A percentile compares a stretch with the other conserved stretches of the same genome.
Evolutionary conservation across 305 asterid species (phyloP).

Genomic region (Ilex paraguariensis): DNA sequence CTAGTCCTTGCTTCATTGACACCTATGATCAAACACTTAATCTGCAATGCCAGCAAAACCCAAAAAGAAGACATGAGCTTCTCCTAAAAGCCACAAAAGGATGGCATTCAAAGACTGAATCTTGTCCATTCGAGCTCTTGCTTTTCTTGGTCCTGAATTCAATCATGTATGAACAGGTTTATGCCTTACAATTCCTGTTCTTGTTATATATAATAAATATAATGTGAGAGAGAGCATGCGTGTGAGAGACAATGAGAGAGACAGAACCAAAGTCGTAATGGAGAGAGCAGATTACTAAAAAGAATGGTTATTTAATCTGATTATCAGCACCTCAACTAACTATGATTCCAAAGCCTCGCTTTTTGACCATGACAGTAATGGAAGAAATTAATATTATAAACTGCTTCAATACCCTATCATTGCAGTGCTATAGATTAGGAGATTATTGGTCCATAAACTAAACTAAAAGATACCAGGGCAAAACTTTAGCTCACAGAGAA

Average conservation of each 20-base stretch:
- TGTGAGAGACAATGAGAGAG: background rate
- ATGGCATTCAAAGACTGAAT: background rate
- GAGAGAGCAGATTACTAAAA: constrained; percentile 15
- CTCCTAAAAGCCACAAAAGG: background rate
- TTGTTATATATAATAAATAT: background rate
- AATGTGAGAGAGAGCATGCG: too few species aligned
- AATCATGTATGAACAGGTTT: constrained; percentile 12
- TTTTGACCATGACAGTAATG: constrained; percentile 20
- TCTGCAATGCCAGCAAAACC: background rate
- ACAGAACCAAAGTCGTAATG: constrained; percentile 12
- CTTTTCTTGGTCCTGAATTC: constrained; percentile 2
- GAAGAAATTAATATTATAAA: background rate
- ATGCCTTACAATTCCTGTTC: constrained; percentile 2
- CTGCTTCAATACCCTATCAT: constrained; percentile 11
- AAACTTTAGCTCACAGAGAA: too few species aligned
- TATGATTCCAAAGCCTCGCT: constrained; percentile 16
- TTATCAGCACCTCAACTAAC: constrained; percentile 9
- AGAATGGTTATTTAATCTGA: constrained; percentile 9
- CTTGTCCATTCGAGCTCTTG: constrained; percentile 3
- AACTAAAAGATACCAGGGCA: too few species aligned
- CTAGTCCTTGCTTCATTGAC: too few species aligned
- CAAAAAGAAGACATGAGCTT: background rate
- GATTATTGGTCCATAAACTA: constrained; percentile 1
- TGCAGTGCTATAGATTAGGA: constrained; percentile 6
- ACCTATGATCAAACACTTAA: background rate